Evolutionary conservation across 148 eudicot genomes (phyloP).

Genomic region (Silene latifolia): DNA sequence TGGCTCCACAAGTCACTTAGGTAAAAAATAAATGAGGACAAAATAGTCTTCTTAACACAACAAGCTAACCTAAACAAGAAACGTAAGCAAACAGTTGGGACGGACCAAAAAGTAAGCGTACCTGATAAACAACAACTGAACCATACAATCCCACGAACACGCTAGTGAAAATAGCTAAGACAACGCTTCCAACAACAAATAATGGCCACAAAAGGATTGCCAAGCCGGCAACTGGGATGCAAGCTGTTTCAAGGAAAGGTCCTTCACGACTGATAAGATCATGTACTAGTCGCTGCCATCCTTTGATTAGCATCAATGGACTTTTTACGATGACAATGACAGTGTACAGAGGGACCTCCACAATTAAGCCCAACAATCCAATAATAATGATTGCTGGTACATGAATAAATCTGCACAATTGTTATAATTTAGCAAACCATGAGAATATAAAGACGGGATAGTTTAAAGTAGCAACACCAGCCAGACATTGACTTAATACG

Average conservation of each 20-base stretch:
- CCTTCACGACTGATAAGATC: constrained; percentile 90
- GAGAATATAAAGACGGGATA: neutral
- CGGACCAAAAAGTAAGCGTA: constrained; percentile 11
- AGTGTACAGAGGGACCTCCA: constrained; percentile 77
- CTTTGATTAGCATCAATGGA: constrained; percentile 81
- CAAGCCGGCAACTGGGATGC: constrained; percentile 91
- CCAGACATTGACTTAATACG: neutral
- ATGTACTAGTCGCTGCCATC: constrained; percentile 80
- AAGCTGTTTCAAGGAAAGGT: constrained; percentile 89
- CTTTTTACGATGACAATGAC: constrained; percentile 73
- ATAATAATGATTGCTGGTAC: constrained; percentile 79
- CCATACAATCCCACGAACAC: constrained; percentile 80
- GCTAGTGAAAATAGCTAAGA: constrained; percentile 67
- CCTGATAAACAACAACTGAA: constrained; percentile 82
- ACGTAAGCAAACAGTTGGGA: no score
- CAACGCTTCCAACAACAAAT: constrained; percentile 64
- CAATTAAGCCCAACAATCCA: constrained; percentile 66
- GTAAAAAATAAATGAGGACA: no score
- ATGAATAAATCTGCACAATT: constrained; percentile 65
- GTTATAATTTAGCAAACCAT: constrained; percentile 9
- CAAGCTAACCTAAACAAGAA: no score
- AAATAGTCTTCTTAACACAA: no score
- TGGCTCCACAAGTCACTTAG: no score
- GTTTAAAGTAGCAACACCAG: neutral
- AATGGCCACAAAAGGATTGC: constrained; percentile 90